Evolutionary conservation across 2,329 filamentous ascomycete species (phyloP), one percentile per base, ranked within the genome.

Genomic region (Lecanicillium sp.): DNA sequence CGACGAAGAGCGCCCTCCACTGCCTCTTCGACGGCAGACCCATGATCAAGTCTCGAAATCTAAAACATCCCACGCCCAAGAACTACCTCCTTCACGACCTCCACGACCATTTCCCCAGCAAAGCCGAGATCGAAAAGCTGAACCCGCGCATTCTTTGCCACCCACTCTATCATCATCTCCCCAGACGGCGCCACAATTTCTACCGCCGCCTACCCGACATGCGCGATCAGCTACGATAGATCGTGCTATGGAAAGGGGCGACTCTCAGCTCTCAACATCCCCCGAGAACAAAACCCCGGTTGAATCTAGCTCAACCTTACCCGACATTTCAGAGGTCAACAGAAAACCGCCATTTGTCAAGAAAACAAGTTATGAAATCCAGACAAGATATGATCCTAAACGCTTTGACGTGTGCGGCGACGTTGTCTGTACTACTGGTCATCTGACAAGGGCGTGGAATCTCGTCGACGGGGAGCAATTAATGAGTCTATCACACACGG

Each of bases 371-470:
- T 73, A 72, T 37, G 84, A 90, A 46, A 89, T 98, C 41, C 63
- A 73, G 20, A 89, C 85, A 3, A 88, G 86, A 50, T 92, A 94
- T 49, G 92, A 96, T 46, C 85, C 86, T 5, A 80, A 87, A 30
- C 68, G 88, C 20, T 80, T 95, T 54, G 89, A 92, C 45, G 80
- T 94, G 3, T 95, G 86, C 55, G 92, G 92, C 7, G 82, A 89
- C 46, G 80, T 83, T 48, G 79, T 92, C 7, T 95, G 87, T 56
- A 90, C 89, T 1, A 86, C 84, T 13, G 92, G 90, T 5, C 83
- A 85, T 46, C 70, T 92, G 45, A 96, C 90, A 2, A 77, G 86
- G 44, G 85, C 89, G 0, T 98, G 92, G 89, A 90, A 81, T 55
- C 60, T 95, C 17, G 64, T 79, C 9, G 87, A 87, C 38, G 90